A percentile compares a stretch with the other conserved stretches of the same genome.
These are phyloP conservation scores for Penicillium concentricum DNA, from an alignment of 2,329 filamentous ascomycete species.

Conservation along the genomic window DNA sequence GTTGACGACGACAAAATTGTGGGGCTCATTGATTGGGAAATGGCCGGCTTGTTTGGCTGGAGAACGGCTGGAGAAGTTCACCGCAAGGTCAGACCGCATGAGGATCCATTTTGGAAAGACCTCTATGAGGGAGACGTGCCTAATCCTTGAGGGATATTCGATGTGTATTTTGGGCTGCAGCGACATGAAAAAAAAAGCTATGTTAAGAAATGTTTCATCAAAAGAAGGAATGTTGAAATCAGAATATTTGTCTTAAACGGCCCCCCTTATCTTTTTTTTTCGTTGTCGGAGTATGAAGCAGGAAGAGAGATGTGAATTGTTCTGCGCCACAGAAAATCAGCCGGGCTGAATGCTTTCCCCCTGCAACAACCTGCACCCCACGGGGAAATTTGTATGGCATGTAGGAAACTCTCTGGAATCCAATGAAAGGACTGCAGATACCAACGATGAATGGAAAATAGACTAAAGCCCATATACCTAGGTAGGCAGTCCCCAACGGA, in stretches of 20 bases:
- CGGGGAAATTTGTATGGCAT: background rate
- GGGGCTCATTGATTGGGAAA: constrained; percentile 45
- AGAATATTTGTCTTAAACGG: too few species aligned
- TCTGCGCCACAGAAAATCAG: background rate
- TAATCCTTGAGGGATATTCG: background rate
- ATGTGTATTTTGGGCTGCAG: too few species aligned
- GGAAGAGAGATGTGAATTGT: background rate
- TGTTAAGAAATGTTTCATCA: background rate
- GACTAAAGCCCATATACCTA: background rate
- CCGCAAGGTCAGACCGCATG: constrained; percentile 16
- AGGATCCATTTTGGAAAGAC: constrained; percentile 21
- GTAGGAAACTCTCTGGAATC: background rate
- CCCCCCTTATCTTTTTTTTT: too few species aligned
- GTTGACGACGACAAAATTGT: constrained; percentile 42
- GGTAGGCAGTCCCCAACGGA: background rate
- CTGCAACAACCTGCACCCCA: constrained; percentile 1
- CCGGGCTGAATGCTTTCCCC: constrained; percentile 18
- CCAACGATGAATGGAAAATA: background rate
- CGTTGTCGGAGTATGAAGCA: too few species aligned
- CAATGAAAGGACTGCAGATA: background rate
- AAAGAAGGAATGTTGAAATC: background rate
- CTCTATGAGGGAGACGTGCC: constrained; percentile 38
- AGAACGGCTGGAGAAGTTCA: constrained; percentile 26
- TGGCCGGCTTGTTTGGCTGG: constrained; percentile 41
- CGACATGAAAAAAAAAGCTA: background rate